These are phyloP conservation scores for Jatropha curcas DNA, from an alignment of 345 rosid genomes.

Conservation along the genomic window DNA sequence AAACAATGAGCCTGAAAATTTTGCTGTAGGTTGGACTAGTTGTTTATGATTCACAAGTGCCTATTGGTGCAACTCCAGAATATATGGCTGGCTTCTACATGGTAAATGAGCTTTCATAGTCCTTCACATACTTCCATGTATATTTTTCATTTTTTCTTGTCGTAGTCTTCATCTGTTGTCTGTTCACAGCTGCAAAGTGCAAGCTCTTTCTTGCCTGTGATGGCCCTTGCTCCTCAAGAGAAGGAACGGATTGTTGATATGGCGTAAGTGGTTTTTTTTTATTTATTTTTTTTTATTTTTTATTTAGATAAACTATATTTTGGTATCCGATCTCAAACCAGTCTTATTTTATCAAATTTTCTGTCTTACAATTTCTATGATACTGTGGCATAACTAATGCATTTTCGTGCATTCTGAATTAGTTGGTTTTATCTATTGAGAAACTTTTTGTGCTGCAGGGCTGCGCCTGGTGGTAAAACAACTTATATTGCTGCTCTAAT, in stretches of 20 bases:
- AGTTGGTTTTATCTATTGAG: conserved; percentile 6
- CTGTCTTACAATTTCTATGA: not conserved
- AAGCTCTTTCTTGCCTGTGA: conserved; percentile 93
- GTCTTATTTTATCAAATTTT: not conserved
- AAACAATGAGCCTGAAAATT: conserved; percentile 1
- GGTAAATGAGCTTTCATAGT: conserved; percentile 41
- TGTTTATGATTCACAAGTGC: conserved; percentile 90
- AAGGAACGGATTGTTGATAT: conserved; percentile 85
- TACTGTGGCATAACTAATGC: not conserved
- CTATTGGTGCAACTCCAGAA: conserved; percentile 97
- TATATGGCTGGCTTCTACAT: conserved; percentile 94
- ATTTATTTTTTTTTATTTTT: too few relatives aligned
- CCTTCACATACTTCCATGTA: not conserved
- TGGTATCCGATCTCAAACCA: not conserved
- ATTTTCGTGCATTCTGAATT: not conserved
- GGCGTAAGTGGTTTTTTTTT: conserved; percentile 65
- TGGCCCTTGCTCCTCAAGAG: conserved; percentile 99
- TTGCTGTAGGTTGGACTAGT: conserved; percentile 84
- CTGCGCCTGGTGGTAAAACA: conserved; percentile 96
- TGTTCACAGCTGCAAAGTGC: conserved; percentile 83
- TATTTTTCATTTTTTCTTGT: conserved; percentile 4
- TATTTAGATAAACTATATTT: not conserved
- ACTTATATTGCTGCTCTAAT: conserved; percentile 77
- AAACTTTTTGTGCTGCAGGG: conserved; percentile 51
- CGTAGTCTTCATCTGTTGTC: conserved; percentile 7